Evolutionary conservation across 176 grass and related monocot species (phyloP), one percentile per base, ranked within the genome.

Genomic region (Alloteropsis semialata): DNA sequence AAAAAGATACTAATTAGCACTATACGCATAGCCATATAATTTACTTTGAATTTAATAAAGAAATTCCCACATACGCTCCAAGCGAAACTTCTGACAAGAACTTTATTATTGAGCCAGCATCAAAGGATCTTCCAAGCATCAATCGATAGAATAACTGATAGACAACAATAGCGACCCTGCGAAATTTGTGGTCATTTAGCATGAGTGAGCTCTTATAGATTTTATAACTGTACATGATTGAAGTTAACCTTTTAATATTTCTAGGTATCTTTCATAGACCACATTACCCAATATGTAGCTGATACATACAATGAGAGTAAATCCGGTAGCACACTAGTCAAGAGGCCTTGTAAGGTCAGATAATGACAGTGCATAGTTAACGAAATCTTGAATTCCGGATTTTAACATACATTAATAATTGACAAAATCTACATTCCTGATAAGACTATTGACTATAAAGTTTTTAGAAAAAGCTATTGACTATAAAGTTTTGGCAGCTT

Each of bases 141-240:
- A 98, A 95, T 60, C 85, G 60, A 67, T 95, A 98, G 85, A 98
- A 98, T 67, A 98, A 45, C 64, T 98, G 96, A 84, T 90, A 98
- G 45, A 95, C 92, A 78, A 98, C 96, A 83, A 98, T 98, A 82
- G 96, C 92, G 75, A 87, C 90, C 93, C 96, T 98, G 88, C 85
- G 93, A 65, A 88, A 89, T 75, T 11, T 50, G 84, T 6, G 22
- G 39, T 17, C 61, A 49, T 64, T 76, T 54, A 88, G 50, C 18
- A 49, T 67, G n/a, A 79, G 27, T 53, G 1, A 56, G 43, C 18
- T 58, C 55, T 81, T 48, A 37, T 22, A 18, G 32, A 60, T 76
- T 32, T 56, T 50, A 55, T 88, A 45, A 78, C 27, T n/a, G n/a
- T n/a, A n/a, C n/a, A n/a, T n/a, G n/a, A n/a, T n/a, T 46, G 21